Base-by-base conservation (phyloP, 768 basidiomycete genomes). In the Lentinula sp. region DNA sequence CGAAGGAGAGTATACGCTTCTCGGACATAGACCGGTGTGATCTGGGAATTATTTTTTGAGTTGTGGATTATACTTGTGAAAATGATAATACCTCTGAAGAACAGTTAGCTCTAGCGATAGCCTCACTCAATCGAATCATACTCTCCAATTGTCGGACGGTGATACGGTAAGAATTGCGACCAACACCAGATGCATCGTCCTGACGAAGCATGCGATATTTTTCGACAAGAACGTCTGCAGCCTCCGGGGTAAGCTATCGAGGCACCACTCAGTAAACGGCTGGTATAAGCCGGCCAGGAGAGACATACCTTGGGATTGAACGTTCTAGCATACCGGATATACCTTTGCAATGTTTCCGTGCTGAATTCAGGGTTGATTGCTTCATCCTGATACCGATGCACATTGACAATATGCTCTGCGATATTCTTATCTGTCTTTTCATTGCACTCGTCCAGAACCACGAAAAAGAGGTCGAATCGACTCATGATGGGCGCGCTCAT, bases 401-500 rank as follows among this genome's bases (percentile, higher is more conserved):
- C 93, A 72, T 96, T 94, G 57, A 99, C 95, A 63, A 99, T 98
- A 73, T 99, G 97, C 71, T 85, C 87, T 40, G 97, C 97, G 64
- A 99, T 91, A 69, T 94, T 93, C 69, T 93, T 73, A 69, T 99
- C 97, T 62, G 87, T 91, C 71, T 84, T 89, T 70, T 93, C 91
- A 70, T 98, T 88, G 73, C 95, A 98, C 69, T 99, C 95, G 68
- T 99, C 97, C 56, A 99, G 81, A 10, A 99, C 94, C 59, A 99
- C 93, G 70, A 98, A 99, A 80, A 98, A 98, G 65, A 99, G 70
- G 73, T 99, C 97, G 66, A 93, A 99, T 62, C 97, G 87, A 74
- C 93, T 95, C 96, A 99, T 98, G 74, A 99, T 98, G 1, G 97
- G 97, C 0, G 95, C 90, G 57, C 89, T 94, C 97, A 99, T 98